Base-by-base conservation (phyloP, 2,329 filamentous ascomycete genomes). In the Pseudogymnoascus sp. region DNA sequence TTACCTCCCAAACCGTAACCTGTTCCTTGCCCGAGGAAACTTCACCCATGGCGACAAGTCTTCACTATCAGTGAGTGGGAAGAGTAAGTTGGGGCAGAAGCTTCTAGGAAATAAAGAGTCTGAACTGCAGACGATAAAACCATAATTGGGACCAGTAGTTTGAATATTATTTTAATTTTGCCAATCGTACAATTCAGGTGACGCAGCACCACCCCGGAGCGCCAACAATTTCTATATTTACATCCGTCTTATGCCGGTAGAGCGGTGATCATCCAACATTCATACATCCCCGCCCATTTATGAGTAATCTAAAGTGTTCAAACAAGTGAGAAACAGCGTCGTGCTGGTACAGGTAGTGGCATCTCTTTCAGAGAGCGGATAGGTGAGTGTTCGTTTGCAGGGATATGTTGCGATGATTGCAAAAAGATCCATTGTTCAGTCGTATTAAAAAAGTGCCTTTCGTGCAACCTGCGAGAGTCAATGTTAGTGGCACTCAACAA, bases 391-490 rank as follows among this genome's bases (percentile, higher is more conserved):
- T 66, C 63, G 58, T 62, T 35, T 59, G 25, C 48, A 60, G 39
- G 33, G 41, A 27, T 31, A 59, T 44, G 61, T 61, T 59, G 55
- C 25, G 55, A 58, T 21, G 33, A 29, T 63, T 41, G 55, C 58
- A 60, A 42, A 59, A 25, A 59, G 17, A 42, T 55, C 17, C 21
- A 60, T 29, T 29, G 63, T 33, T 29, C 21, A 58, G 29, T 35
- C 25, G 36, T 60, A 62, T 68, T 76, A 81, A 66, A 82, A 78
- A 60, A 82, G 65, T 36, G 79, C 76, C 69, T 80, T 82, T 68
- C 79, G 77, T 62, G 77, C 76, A 58, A 83, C 74, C 80, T 83
- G 64, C 42, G 64, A 41, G 62, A 38, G 12, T 35, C 35, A 4
- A 15, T 63, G 72, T 63, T 63, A 66, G 67, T 62, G 66, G 63